Evolutionary conservation across 2,329 filamentous ascomycete species (phyloP), one percentile per base, ranked within the genome.

Genomic region (Zymoseptoria pseudotritici): DNA sequence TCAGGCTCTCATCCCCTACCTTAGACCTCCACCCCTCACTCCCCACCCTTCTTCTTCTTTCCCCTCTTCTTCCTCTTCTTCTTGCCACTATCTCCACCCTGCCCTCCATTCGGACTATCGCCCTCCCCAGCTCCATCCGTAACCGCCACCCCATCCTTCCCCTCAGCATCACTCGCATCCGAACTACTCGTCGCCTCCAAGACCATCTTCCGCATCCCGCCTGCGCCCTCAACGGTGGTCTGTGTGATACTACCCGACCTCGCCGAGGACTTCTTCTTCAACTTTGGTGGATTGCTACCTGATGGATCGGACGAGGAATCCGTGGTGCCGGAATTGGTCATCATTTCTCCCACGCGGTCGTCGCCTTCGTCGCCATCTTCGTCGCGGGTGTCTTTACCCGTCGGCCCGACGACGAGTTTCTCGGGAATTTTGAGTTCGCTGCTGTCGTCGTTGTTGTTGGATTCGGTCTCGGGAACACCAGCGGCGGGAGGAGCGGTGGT

Each of bases 191-290:
- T 87, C 2, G 86, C 86, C 69, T 90, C 86, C 24, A 93, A 78
- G 0, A 93, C 83, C 52, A 91, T 83, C 75, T 93, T 93, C 64
- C 85, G 84, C 56, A 91, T 82, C 2, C 89, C 89, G 58, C 86
- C 85, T 7, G 17, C 52, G 2, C 86, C 79, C 69, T 92, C 87
- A 58, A 91, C 78, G n/a, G 89, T 78, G 62, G 88, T 89, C 73
- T 92, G 88, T 0, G 88, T 91, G 67, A 92, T 90, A 71, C 86
- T 90, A 26, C 89, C 89, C 66, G 86, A 90, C 59, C 88, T 81
- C 5, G 86, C 85, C 4, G 66, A 61, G 13, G 69, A 66, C 8
- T 59, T 65, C 65, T 59, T 67, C 61, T 62, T 66, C 66, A 65
- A 67, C 53, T 58, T 70, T 71, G 20, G 20, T 17, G 13, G 8